Conservation (phyloP, 1,284 basidiomycete genomes). For the Cryptococcus depauperatus region DNA sequence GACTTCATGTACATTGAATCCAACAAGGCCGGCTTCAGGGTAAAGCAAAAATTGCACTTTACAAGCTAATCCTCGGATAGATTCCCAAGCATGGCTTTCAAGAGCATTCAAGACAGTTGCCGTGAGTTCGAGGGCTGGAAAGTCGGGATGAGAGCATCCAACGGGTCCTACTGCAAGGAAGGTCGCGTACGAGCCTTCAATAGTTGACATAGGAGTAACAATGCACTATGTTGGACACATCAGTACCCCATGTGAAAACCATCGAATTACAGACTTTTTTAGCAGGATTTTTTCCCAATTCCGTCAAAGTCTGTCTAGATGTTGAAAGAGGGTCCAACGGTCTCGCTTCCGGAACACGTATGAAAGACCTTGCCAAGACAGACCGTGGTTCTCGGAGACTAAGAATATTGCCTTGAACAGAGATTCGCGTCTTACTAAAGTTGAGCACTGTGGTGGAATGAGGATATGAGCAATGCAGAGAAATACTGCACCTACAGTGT, state of each 20-base stretch:
- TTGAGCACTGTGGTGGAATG: constrained; percentile 55
- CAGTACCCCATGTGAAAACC: background rate
- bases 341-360: constrained; percentile 54
- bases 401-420: constrained; percentile 78
- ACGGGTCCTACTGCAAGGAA: constrained; percentile 69
- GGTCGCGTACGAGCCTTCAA: constrained; percentile 83
- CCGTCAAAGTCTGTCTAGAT: constrained; percentile 62
- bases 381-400: constrained; percentile 63
- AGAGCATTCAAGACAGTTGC: constrained; percentile 84
- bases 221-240: constrained; percentile 56
- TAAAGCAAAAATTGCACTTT: constrained; percentile 74
- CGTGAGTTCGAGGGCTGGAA: constrained; percentile 75
- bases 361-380: constrained; percentile 62
- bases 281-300: constrained; percentile 63
- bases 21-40: constrained; percentile 71
- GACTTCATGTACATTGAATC: constrained; percentile 74
- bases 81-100: constrained; percentile 89
- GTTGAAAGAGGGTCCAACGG: constrained; percentile 62
- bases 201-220: constrained; percentile 80
- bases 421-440: constrained; percentile 73
- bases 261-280: constrained; percentile 53
- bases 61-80: constrained; percentile 88
- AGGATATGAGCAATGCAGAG: background rate
- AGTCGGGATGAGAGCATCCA: constrained; percentile 75
- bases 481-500: constrained; percentile 51